Evolutionary conservation across 345 rosid genomes (phyloP).

Genomic region (Eucalyptus virginea): DNA sequence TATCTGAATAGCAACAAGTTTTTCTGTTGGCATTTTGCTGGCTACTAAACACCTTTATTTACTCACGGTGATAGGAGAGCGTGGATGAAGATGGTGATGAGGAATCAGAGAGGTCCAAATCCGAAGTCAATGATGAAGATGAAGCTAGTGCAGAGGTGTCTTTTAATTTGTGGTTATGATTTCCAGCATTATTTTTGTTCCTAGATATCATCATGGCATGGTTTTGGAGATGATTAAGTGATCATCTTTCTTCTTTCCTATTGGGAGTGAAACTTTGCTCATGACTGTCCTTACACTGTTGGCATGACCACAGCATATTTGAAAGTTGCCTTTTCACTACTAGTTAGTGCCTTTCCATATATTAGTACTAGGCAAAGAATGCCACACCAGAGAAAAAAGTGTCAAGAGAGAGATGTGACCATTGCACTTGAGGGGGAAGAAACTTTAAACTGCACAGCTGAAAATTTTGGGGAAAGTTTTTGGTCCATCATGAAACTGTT

Average conservation of each 20-base stretch:
- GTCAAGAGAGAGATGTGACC: not conserved
- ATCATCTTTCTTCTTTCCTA: not conserved
- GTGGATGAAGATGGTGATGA: constrained; percentile 28
- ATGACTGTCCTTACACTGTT: not conserved
- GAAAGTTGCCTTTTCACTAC: not conserved
- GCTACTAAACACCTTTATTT: not conserved
- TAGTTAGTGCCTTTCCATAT: not conserved
- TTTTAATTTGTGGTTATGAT: constrained; percentile 4
- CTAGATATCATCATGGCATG: not conserved
- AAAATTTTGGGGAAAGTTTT: not conserved
- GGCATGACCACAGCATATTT: not conserved
- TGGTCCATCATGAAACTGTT: not conserved
- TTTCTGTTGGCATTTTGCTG: not conserved
- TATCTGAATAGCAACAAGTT: not conserved
- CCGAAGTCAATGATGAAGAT: constrained; percentile 60
- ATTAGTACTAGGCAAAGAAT: not conserved
- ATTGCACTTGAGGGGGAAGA: not conserved
- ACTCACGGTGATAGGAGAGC: constrained; percentile 11
- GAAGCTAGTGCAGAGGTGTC: constrained; percentile 19
- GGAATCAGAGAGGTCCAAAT: constrained; percentile 53
- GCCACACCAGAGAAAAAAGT: not conserved
- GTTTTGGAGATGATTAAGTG: not conserved
- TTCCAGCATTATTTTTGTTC: not conserved
- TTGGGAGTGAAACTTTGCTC: not conserved
- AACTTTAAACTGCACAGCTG: not conserved